These are phyloP conservation scores for Rutidosis leptorrhynchoides DNA, from an alignment of 129 eudicot genomes.

Conservation along the genomic window DNA sequence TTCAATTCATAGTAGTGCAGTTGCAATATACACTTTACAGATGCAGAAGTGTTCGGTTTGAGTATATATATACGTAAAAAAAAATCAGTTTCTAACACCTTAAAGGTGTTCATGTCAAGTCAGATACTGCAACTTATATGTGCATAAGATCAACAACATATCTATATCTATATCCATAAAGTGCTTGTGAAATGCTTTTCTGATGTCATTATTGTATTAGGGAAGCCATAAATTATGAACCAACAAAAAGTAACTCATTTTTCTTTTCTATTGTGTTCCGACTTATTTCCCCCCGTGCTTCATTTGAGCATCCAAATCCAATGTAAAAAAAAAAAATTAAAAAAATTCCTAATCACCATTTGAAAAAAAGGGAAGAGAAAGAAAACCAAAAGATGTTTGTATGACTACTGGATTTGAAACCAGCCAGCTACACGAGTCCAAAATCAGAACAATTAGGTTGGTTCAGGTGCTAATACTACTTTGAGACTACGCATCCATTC, in stretches of 20 bases:
- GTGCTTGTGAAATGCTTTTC: neutral
- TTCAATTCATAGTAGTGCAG: too few relatives aligned
- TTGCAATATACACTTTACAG: neutral
- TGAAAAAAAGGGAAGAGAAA: neutral
- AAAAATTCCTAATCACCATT: neutral
- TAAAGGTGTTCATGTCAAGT: neutral
- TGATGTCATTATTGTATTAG: neutral
- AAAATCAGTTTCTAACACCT: neutral
- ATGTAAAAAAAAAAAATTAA: conserved; percentile 29
- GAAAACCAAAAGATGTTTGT: neutral
- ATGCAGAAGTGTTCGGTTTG: neutral
- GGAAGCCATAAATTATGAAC: conserved; percentile 12
- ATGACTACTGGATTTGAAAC: neutral
- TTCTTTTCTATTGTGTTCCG: too few relatives aligned
- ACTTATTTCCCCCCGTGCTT: conserved; percentile 25
- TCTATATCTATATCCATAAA: neutral
- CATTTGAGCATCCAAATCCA: conserved; percentile 29
- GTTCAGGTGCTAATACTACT: conserved; percentile 85
- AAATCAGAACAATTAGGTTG: conserved; percentile 41
- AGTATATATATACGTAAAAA: neutral
- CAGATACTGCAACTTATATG: neutral
- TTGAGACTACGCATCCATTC: conserved; percentile 95
- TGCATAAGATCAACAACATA: neutral
- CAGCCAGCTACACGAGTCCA: neutral
- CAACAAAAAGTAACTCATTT: conserved; percentile 23